Evolutionary conservation across 352 stramenopile species (phyloP).

Genomic region (Aphanomyces stellatus): DNA sequence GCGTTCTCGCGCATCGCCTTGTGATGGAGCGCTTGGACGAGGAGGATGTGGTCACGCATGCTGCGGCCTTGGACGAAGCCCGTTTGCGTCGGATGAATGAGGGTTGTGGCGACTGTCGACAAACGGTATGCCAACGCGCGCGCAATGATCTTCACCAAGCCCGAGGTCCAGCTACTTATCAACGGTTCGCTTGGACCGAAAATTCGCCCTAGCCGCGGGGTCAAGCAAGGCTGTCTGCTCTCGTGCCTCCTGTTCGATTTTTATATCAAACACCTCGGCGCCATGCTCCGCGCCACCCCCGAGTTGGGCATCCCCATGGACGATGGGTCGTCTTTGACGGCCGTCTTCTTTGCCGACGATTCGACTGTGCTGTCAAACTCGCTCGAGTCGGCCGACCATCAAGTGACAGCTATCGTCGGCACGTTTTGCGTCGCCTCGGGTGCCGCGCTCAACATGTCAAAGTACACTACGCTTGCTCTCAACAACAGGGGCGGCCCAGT

Average conservation of each 20-base stretch:
- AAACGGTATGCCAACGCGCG: too few species aligned
- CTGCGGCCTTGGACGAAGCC: too few species aligned
- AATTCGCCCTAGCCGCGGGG: neutral
- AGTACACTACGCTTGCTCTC: constrained; percentile 18
- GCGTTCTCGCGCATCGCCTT: too few species aligned
- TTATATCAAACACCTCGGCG: neutral
- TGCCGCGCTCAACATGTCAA: constrained; percentile 16
- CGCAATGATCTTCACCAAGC: too few species aligned
- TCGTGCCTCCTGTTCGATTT: neutral
- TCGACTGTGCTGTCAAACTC: constrained; percentile 17
- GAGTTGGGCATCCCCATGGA: neutral
- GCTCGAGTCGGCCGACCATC: neutral
- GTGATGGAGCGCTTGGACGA: too few species aligned
- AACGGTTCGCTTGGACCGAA: neutral
- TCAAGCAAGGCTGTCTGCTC: neutral
- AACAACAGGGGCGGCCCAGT: constrained; percentile 1
- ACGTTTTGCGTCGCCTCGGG: constrained; percentile 15
- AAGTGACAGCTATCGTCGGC: constrained; percentile 14
- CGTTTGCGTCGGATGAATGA: too few species aligned
- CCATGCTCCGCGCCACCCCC: neutral
- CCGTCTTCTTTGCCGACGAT: constrained; percentile 21
- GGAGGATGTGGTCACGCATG: too few species aligned
- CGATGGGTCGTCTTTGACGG: neutral
- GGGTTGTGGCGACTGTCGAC: too few species aligned
- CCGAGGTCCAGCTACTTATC: neutral